Evolutionary conservation across 495 filamentous ascomycete species (phyloP).

Genomic region (Neurospora intermedia): DNA sequence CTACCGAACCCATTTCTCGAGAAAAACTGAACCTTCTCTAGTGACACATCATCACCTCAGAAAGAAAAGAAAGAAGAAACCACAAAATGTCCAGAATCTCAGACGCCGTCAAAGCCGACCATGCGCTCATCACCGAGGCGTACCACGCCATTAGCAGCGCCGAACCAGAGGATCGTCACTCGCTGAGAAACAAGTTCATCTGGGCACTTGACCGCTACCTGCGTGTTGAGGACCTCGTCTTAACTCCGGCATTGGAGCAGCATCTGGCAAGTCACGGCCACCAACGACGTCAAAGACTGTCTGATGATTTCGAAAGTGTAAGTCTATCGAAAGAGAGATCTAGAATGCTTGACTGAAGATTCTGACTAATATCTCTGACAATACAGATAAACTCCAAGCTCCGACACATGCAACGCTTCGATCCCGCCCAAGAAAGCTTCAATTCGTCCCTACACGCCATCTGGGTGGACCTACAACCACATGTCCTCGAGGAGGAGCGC

Average conservation of each 20-base stretch:
- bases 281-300: slow-evolving; percentile 11
- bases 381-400: slow-evolving; percentile 19
- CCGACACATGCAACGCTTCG: slow-evolving; percentile 14
- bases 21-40: background rate
- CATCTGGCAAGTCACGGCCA: slow-evolving; percentile 10
- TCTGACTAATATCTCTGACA: background rate
- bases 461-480: slow-evolving; percentile 24
- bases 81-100: slow-evolving; percentile 18
- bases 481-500: slow-evolving; percentile 15
- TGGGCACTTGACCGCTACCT: slow-evolving; percentile 20
- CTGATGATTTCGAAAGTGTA: slow-evolving; percentile 18
- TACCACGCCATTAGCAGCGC: slow-evolving; percentile 7
- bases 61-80: background rate
- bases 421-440: slow-evolving; percentile 13
- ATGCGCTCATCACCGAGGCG: slow-evolving; percentile 8
- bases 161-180: slow-evolving; percentile 9
- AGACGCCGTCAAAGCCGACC: slow-evolving; percentile 17
- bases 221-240: slow-evolving; percentile 19
- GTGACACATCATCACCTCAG: background rate
- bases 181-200: slow-evolving; percentile 11
- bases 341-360: background rate
- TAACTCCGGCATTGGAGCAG: slow-evolving; percentile 17
- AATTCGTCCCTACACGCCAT: slow-evolving; percentile 15
- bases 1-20: background rate
- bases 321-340: background rate